phyloP scores from a whole-genome alignment of 2,329 filamentous ascomycete species.

The Paraphaeosphaeria sporulosa region DNA sequence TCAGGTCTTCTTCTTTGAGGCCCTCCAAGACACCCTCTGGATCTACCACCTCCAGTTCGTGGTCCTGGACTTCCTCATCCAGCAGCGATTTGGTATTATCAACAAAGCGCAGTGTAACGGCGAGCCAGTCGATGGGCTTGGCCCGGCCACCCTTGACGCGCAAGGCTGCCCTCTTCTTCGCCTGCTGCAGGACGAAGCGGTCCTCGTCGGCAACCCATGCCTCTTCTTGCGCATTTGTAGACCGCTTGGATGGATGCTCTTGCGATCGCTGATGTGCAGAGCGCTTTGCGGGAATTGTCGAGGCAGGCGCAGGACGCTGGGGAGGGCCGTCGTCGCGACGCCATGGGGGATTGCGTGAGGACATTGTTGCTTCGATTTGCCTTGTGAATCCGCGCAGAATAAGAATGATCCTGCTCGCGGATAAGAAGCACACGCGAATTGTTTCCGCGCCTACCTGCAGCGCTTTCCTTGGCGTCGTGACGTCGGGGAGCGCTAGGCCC shows the following conservation, averaged over 20 bases:
- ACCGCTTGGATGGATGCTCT: constrained; percentile 50
- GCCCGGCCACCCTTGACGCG: constrained; percentile 90
- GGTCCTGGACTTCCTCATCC: constrained; percentile 83
- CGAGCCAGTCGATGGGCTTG: constrained; percentile 91
- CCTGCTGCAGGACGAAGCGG: constrained; percentile 92
- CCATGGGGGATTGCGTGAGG: constrained; percentile 45
- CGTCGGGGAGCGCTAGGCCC: constrained; percentile 8
- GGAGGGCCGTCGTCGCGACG: constrained; percentile 31
- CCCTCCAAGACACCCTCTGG: constrained; percentile 83
- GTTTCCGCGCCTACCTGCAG: constrained; percentile 4
- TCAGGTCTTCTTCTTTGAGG: constrained; percentile 71
- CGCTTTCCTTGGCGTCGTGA: constrained; percentile 12
- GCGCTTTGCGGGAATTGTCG: constrained; percentile 53
- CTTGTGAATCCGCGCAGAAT: not conserved
- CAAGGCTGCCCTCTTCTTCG: constrained; percentile 97
- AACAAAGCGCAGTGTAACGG: constrained; percentile 87
- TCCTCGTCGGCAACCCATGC: constrained; percentile 93
- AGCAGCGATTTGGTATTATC: constrained; percentile 80
- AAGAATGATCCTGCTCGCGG: not conserved
- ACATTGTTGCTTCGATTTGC: constrained; percentile 29
- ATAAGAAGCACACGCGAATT: not conserved
- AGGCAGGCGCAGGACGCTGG: constrained; percentile 34
- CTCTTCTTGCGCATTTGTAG: constrained; percentile 56
- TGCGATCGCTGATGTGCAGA: constrained; percentile 53
- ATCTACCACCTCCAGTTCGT: constrained; percentile 76